A percentile compares a stretch with the other conserved stretches of the same genome.
phyloP scores from a whole-genome alignment of 345 rosid species.

The Linum trigynum region DNA sequence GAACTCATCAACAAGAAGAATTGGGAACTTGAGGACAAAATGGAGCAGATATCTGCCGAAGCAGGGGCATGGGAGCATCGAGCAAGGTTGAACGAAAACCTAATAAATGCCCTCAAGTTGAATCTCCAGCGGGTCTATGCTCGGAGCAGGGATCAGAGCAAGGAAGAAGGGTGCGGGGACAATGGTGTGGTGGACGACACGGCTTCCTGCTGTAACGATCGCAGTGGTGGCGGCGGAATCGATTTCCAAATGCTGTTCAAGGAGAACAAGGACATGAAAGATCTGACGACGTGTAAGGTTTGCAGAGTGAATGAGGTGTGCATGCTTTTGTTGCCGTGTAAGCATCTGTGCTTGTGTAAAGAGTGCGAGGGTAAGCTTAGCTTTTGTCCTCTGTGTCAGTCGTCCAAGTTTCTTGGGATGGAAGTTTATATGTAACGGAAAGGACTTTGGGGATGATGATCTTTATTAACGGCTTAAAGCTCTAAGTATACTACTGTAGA shows the following conservation, averaged over 20 bases:
- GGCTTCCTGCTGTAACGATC: slow-evolving; percentile 70
- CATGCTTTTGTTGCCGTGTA: slow-evolving; percentile 87
- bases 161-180: slow-evolving; percentile 89
- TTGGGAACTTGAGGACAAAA: slow-evolving; percentile 60
- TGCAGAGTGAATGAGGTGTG: slow-evolving; percentile 62
- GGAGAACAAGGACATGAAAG: slow-evolving; percentile 29
- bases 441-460: neutral
- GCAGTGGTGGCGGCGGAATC: slow-evolving; percentile 9
- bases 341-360: slow-evolving; percentile 91
- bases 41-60: slow-evolving; percentile 60
- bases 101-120: slow-evolving; percentile 52
- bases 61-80: slow-evolving; percentile 73
- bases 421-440: slow-evolving; percentile 64
- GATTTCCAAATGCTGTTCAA: slow-evolving; percentile 43
- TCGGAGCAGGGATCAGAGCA: slow-evolving; percentile 46
- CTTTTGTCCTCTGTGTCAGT: slow-evolving; percentile 76
- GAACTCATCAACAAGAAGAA: slow-evolving; percentile 60
- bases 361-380: slow-evolving; percentile 77
- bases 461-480: neutral
- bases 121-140: slow-evolving; percentile 65
- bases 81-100: slow-evolving; percentile 60
- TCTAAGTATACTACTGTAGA: neutral
- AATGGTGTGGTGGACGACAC: slow-evolving; percentile 73
- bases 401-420: slow-evolving; percentile 64
- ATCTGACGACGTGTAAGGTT: slow-evolving; percentile 56